Conservation (phyloP, 192 early-diverging fungal species). For the Coemansia brasiliensis region DNA sequence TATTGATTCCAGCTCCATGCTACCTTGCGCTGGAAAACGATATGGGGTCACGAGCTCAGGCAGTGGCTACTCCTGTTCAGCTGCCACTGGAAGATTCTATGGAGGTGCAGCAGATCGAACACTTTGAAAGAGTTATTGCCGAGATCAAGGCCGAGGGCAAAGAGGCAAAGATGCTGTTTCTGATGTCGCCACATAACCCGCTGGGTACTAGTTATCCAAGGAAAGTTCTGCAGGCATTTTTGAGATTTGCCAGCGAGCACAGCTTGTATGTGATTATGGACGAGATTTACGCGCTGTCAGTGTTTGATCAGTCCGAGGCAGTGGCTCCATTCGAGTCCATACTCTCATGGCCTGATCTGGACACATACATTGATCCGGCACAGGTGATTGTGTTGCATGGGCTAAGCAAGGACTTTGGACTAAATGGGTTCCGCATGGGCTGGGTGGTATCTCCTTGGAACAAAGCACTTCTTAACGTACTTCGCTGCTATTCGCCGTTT, state of each 20-base stretch:
- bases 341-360: slow-evolving; percentile 59
- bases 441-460: slow-evolving; percentile 66
- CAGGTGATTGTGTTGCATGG: slow-evolving; percentile 73
- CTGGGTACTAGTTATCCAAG: slow-evolving; percentile 60
- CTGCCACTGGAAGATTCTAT: slow-evolving; percentile 46
- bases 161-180: slow-evolving; percentile 54
- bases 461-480: slow-evolving; percentile 25
- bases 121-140: slow-evolving; percentile 43
- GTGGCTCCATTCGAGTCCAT: slow-evolving; percentile 65
- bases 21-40: slow-evolving; percentile 77
- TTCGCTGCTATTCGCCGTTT: slow-evolving; percentile 56
- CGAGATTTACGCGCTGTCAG: slow-evolving; percentile 78
- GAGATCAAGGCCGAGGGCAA: slow-evolving; percentile 54
- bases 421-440: slow-evolving; percentile 73
- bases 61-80: slow-evolving; percentile 56
- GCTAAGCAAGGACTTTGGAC: slow-evolving; percentile 82
- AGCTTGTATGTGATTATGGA: slow-evolving; percentile 71
- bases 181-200: slow-evolving; percentile 78
- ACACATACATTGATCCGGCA: slow-evolving; percentile 61
- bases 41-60: slow-evolving; percentile 54
- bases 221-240: slow-evolving; percentile 55
- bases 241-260: slow-evolving; percentile 65
- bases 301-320: slow-evolving; percentile 49
- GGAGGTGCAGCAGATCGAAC: slow-evolving; percentile 53
- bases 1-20: slow-evolving; percentile 73